Percentiles rank a stretch among this genome's conserved stretches.
These are phyloP conservation scores for Yamagishiella unicocca DNA, from an alignment of 139 green algal genomes.

Conservation along the genomic window DNA sequence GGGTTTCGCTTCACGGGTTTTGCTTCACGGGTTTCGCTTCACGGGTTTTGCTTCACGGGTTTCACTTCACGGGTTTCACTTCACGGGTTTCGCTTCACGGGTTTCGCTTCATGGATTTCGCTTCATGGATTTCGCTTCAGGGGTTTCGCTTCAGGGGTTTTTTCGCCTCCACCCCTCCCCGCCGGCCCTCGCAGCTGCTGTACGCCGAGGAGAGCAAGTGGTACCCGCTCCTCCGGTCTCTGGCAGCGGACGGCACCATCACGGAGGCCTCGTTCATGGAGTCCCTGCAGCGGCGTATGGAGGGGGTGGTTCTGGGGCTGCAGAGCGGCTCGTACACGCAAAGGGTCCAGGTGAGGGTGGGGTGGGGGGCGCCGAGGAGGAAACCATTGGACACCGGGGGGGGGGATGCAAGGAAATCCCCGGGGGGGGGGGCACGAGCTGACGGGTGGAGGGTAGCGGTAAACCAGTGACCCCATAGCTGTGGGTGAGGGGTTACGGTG, in stretches of 20 bases:
- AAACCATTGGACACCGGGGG: background rate
- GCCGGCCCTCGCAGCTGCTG: constrained; percentile 63
- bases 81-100: no score
- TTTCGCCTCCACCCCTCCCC: no score
- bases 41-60: no score
- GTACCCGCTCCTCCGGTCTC: constrained; percentile 58
- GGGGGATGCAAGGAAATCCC: no score
- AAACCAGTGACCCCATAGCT: background rate
- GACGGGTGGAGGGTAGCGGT: no score
- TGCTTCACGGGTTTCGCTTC: no score
- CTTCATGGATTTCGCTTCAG: no score
- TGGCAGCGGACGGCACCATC: constrained; percentile 49
- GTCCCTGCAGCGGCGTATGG: constrained; percentile 90
- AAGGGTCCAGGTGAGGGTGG: constrained; percentile 73
- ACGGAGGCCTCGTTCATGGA: constrained; percentile 78
- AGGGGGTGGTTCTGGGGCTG: constrained; percentile 84
- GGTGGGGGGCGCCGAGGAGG: background rate
- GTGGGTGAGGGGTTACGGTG: background rate
- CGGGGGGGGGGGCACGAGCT: background rate
- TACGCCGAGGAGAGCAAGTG: constrained; percentile 77
- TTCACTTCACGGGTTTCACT: no score
- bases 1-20: no score
- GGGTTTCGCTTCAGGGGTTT: no score
- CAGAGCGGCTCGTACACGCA: constrained; percentile 82
- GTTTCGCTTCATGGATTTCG: no score